Base-by-base conservation (phyloP, 306 rosid genomes). In the Mimosa pudica region DNA sequence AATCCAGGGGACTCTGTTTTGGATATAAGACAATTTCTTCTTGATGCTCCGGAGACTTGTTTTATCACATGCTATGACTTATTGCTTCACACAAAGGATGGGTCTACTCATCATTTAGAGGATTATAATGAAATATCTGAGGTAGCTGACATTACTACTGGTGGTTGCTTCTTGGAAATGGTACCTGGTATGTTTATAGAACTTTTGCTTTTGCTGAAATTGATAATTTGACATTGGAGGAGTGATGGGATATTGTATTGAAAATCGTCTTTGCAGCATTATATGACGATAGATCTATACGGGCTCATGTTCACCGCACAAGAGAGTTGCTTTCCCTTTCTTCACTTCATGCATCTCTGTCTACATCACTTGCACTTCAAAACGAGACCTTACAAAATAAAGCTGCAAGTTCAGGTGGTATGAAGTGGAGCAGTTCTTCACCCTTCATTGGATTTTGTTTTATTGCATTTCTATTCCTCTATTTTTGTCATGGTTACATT, bases 41-140 rank as follows among this genome's bases (percentile, higher is more conserved):
- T 96, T 79, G 99, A 96, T 91, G 98, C 99, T 70, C 96, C 98
- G 0, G 99, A 96, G 89, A 89, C 98, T 11, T 96, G 99, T 85
- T 96, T 90, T 88, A 88, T 90, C 84, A 96, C 99, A 46, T 96
- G 99, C 86, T 96, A 93, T 87, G 99, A 93, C 88, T 89, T 96
- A 72, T 68, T 91, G 76, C 85, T 96, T 82, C 97, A 89, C 85
- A 85, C 96, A 58, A 93, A 93, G 76, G 98, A 96, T 87, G 97
- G 93, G 54, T 87, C 93, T 66, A 80, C 88, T 67, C 92, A 90
- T 82, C 97, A 88, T 45, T 86, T 96, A 68, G 99, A 96, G 87
- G 98, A 96, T 79, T 93, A 85, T 90, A 91, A 96, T 83, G 97
- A 96, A 86, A 91, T 96, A 81, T 93, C 97, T 10, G 99, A 93